Evolutionary conservation across 2,329 filamentous ascomycete genomes (phyloP).

Genomic region (Albifimbria verrucaria): DNA sequence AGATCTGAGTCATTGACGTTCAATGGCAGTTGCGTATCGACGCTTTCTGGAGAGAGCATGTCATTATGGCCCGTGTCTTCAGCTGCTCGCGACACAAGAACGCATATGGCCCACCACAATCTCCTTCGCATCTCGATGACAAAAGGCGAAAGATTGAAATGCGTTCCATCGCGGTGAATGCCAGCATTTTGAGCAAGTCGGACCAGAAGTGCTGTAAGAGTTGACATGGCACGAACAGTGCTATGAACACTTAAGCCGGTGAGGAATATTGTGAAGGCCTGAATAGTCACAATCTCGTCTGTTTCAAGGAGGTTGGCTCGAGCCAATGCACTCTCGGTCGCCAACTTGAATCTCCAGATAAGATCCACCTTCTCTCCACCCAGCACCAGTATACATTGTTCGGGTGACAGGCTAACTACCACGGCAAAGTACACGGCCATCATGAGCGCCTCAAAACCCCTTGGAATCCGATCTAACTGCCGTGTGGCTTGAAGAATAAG

Average conservation of each 20-base stretch:
- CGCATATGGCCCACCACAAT: constrained; percentile 59
- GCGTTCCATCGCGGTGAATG: constrained; percentile 53
- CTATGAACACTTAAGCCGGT: constrained; percentile 43
- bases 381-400: not conserved
- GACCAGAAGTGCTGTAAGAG: constrained; percentile 54
- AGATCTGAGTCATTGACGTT: constrained; percentile 51
- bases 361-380: constrained; percentile 23
- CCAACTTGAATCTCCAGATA: constrained; percentile 45
- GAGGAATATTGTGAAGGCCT: constrained; percentile 57
- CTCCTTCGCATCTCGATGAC: constrained; percentile 59
- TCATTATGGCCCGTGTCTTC: constrained; percentile 51
- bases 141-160: constrained; percentile 51
- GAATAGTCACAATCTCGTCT: constrained; percentile 53
- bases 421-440: not conserved
- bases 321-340: constrained; percentile 54
- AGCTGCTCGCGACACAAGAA: constrained; percentile 52
- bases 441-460: not conserved
- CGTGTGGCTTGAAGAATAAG: no score
- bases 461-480: not conserved
- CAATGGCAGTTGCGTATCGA: constrained; percentile 45
- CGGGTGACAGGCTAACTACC: not conserved
- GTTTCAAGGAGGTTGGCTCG: constrained; percentile 56
- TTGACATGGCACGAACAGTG: constrained; percentile 55
- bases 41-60: constrained; percentile 35
- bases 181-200: constrained; percentile 59